A percentile compares a stretch with the other conserved stretches of the same genome.
Conservation (phyloP, 1,284 basidiomycete species). For the Ganoderma resinaceum region DNA sequence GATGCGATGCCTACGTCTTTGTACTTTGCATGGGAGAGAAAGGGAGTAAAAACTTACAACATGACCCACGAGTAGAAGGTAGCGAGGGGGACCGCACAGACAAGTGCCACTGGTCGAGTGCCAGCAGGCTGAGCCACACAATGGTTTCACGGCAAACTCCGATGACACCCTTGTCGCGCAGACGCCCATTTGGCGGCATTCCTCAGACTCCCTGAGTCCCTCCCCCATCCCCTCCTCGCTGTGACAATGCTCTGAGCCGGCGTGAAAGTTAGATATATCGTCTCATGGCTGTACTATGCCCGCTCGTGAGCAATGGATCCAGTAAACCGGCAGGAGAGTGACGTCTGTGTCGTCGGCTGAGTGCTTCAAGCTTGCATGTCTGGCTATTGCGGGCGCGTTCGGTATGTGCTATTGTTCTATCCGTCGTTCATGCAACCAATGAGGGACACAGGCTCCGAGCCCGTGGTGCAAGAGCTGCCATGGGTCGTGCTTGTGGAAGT, state of each 20-base stretch:
- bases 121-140: too few species aligned
- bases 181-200: too few species aligned
- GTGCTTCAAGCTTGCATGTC: constrained; percentile 88
- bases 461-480: constrained; percentile 53
- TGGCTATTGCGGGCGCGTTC: constrained; percentile 88
- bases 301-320: neutral
- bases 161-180: too few species aligned
- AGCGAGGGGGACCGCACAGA: too few species aligned
- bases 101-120: too few species aligned
- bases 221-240: neutral
- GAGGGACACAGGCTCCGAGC: constrained; percentile 38
- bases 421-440: neutral
- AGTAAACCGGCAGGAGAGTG: constrained; percentile 56
- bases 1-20: too few species aligned
- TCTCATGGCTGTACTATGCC: neutral
- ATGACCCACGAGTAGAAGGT: too few species aligned
- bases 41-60: too few species aligned
- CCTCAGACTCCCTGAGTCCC: too few species aligned
- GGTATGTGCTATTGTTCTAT: constrained; percentile 56
- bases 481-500: constrained; percentile 83
- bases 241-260: constrained; percentile 2
- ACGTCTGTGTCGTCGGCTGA: constrained; percentile 94
- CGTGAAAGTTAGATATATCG: neutral
- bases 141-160: too few species aligned
- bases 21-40: too few species aligned